phyloP scores from a whole-genome alignment of 2,329 filamentous ascomycete species.

The Monilinia fructicola region DNA sequence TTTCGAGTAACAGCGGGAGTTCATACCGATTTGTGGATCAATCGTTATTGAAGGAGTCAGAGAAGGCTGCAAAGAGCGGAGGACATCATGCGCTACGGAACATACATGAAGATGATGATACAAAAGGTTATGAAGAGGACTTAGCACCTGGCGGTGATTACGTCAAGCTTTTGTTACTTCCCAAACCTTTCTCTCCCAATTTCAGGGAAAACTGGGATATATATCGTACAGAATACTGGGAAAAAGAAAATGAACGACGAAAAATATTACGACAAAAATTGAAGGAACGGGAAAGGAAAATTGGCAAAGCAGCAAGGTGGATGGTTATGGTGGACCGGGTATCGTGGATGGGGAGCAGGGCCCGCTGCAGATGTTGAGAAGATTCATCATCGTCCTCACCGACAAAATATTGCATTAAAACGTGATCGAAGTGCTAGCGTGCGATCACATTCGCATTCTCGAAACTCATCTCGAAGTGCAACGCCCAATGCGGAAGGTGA shows the following conservation, averaged over 20 bases:
- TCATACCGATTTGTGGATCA: constrained; percentile 78
- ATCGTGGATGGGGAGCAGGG: constrained; percentile 52
- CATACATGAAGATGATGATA: constrained; percentile 58
- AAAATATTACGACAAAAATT: constrained; percentile 69
- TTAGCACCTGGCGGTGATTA: constrained; percentile 86
- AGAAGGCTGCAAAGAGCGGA: constrained; percentile 55
- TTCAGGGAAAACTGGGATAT: constrained; percentile 98
- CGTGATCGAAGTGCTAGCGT: constrained; percentile 37
- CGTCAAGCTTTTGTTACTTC: constrained; percentile 83
- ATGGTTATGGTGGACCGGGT: constrained; percentile 86
- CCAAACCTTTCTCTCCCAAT: constrained; percentile 91
- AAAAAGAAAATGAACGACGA: constrained; percentile 88
- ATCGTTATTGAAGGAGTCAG: constrained; percentile 56
- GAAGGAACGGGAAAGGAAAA: constrained; percentile 64
- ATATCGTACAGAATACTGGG: constrained; percentile 94
- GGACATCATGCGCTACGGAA: constrained; percentile 44
- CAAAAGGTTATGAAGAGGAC: constrained; percentile 78
- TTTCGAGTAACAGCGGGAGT: constrained; percentile 66
- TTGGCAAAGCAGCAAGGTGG: constrained; percentile 67
- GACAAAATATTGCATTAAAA: constrained; percentile 31
- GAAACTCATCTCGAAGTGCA: constrained; percentile 41
- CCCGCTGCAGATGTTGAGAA: constrained; percentile 39
- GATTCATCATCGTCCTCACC: constrained; percentile 34
- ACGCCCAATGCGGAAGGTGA: constrained; percentile 41
- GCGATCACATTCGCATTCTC: constrained; percentile 39